Evolutionary conservation across 495 filamentous ascomycete genomes (phyloP).

Genomic region (Aspergillus cavernicola): DNA sequence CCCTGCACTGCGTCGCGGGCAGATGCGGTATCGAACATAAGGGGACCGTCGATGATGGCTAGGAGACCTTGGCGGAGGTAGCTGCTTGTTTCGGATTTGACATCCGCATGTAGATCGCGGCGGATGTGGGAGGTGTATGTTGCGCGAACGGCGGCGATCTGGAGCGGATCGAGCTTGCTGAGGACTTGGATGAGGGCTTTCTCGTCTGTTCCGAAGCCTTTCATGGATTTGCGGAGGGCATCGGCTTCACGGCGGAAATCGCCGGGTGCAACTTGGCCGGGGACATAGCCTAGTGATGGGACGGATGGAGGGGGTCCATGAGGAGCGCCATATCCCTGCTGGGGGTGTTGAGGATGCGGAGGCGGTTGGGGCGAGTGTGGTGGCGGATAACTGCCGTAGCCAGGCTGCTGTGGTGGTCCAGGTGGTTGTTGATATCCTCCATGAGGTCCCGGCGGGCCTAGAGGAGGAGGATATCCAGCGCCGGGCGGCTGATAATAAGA

Average conservation of each 20-base stretch:
- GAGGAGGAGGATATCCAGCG: constrained; percentile 13
- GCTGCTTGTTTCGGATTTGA: constrained; percentile 71
- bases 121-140: constrained; percentile 58
- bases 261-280: constrained; percentile 58
- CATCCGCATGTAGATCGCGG: constrained; percentile 66
- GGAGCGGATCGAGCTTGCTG: constrained; percentile 63
- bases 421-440: constrained; percentile 12
- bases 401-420: neutral
- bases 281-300: constrained; percentile 60
- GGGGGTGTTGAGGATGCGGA: neutral
- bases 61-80: constrained; percentile 68
- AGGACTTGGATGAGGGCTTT: constrained; percentile 64
- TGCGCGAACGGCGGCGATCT: constrained; percentile 64
- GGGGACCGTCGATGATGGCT: constrained; percentile 70
- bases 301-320: constrained; percentile 37
- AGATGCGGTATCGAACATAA: constrained; percentile 63
- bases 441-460: constrained; percentile 8
- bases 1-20: constrained; percentile 68
- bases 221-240: constrained; percentile 75
- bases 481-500: constrained; percentile 13
- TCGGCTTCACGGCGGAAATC: constrained; percentile 65
- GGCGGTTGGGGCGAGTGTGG: constrained; percentile 16
- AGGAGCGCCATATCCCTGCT: neutral
- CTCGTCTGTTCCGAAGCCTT: constrained; percentile 88
- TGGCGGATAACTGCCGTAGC: constrained; percentile 6